Base-by-base conservation (phyloP, 257 asterid genomes). In the Penstemon newberryi region DNA sequence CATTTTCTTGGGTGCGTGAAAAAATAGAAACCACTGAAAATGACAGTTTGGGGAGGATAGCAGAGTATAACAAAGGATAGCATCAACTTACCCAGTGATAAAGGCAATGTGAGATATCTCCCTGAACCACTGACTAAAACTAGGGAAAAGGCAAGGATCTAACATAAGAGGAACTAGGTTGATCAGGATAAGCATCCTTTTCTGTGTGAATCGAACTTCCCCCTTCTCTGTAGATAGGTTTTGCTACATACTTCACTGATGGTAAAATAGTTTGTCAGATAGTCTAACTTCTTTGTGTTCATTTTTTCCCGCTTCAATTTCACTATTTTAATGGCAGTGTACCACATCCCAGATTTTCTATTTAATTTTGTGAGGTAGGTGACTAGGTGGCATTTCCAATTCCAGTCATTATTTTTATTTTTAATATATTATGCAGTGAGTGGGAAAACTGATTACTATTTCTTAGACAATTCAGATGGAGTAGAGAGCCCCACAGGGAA, bases 401-500 rank as follows among this genome's bases (percentile, higher is more conserved):
- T 49, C 3, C 50, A 5, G 36, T n/a, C 53, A 37, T 39, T 4
- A 46, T 36, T 66, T 66, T 44, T 37, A 5, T 55, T 52, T 7
- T 13, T 44, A 42, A 47, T n/a, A 9, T 37, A 25, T 25, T 25
- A 52, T 40, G 60, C 4, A 56, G 47, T 39, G 44, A 49, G 33
- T 6, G 19, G 13, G 42, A 36, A 65, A 67, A 46, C 15, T 15
- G 50, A 37, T 38, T 43, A 33, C 44, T 33, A 19, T 5, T 46
- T 69, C 18, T 7, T 25, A 33, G 70, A 54, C n/a, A 60, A 5
- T 68, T 58, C 12, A 52, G 59, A 45, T 58, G 65, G 55, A 73
- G 65, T 54, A 52, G 40, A 42, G 65, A 36, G 42, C 46, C 44
- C 15, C 41, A 19, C 50, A 37, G n/a, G 36, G 37, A 46, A 62